phyloP scores from a whole-genome alignment of 2,329 filamentous ascomycete genomes.

The Whalleya microplaca region DNA sequence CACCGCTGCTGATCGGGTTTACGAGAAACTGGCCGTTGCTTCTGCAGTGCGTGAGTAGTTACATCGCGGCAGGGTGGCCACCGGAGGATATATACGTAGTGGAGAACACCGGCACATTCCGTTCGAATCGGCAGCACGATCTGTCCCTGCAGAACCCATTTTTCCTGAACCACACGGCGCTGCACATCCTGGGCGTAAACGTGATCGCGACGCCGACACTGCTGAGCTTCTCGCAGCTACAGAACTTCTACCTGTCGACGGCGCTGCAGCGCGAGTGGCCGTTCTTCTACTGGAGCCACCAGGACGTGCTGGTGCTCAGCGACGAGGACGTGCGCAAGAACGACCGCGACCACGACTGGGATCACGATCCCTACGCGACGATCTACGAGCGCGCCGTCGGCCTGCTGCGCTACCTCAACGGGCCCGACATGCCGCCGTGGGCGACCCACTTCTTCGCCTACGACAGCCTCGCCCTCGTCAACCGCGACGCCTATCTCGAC shows the following conservation, averaged over 20 bases:
- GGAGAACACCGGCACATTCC: constrained; percentile 58
- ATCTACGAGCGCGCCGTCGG: constrained; percentile 40
- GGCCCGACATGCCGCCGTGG: constrained; percentile 45
- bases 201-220: constrained; percentile 51
- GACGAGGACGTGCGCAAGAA: constrained; percentile 44
- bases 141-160: constrained; percentile 57
- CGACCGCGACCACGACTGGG: constrained; percentile 41
- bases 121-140: constrained; percentile 47
- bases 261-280: constrained; percentile 46
- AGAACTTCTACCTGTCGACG: constrained; percentile 51
- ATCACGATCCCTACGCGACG: constrained; percentile 40
- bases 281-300: constrained; percentile 54
- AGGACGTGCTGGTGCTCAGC: constrained; percentile 49
- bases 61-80: constrained; percentile 60
- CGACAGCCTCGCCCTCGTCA: constrained; percentile 54
- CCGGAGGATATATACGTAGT: constrained; percentile 56
- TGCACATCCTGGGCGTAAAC: constrained; percentile 53
- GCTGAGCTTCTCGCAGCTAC: constrained; percentile 52
- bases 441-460: constrained; percentile 53
- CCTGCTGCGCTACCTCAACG: constrained; percentile 37
- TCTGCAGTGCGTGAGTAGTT: constrained; percentile 55
- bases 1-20: constrained; percentile 54
- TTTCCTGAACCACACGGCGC: constrained; percentile 55
- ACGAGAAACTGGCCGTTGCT: constrained; percentile 56
- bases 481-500: constrained; percentile 46